A percentile compares a stretch with the other conserved stretches of the same genome.
Conservation (phyloP, 2,329 filamentous ascomycete genomes). For the Trichothecium roseum region DNA sequence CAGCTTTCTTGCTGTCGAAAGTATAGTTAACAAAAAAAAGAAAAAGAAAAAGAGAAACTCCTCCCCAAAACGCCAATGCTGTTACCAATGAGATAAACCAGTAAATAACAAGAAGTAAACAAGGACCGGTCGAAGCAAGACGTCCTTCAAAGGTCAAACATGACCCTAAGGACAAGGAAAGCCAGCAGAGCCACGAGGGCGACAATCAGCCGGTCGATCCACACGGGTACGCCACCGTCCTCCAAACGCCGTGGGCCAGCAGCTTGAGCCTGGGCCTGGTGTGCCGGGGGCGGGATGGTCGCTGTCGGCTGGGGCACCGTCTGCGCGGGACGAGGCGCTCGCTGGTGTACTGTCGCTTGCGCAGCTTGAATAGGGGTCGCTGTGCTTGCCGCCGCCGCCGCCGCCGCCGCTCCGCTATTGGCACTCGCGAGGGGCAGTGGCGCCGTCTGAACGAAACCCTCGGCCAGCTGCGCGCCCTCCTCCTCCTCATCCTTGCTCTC, state of each 20-base stretch:
- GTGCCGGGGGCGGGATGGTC: slow-evolving; percentile 1
- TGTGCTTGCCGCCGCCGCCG: slow-evolving; percentile 5
- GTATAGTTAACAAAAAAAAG: too few relatives aligned
- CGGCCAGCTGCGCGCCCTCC: slow-evolving; percentile 40
- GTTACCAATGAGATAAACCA: neutral
- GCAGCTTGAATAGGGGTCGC: slow-evolving; percentile 2
- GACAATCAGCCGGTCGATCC: slow-evolving; percentile 75
- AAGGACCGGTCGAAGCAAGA: too few relatives aligned
- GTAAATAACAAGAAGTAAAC: too few relatives aligned
- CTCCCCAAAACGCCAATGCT: too few relatives aligned
- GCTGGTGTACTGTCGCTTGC: too few relatives aligned
- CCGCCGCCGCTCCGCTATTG: slow-evolving; percentile 7
- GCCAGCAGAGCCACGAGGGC: slow-evolving; percentile 59
- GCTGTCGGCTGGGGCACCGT: neutral
- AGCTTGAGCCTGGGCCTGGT: slow-evolving; percentile 2
- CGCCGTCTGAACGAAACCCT: slow-evolving; percentile 47
- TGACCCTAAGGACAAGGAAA: slow-evolving; percentile 55
- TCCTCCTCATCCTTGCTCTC: slow-evolving; percentile 18
- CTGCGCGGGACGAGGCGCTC: neutral
- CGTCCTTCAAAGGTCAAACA: slow-evolving; percentile 19
- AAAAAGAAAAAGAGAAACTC: too few relatives aligned
- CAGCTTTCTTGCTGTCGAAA: too few relatives aligned
- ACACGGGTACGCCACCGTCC: slow-evolving; percentile 49
- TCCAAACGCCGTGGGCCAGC: slow-evolving; percentile 10
- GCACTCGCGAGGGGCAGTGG: slow-evolving; percentile 15